phyloP scores from a whole-genome alignment of 495 filamentous ascomycete genomes.

The Aspergillus saccharolyticus region DNA sequence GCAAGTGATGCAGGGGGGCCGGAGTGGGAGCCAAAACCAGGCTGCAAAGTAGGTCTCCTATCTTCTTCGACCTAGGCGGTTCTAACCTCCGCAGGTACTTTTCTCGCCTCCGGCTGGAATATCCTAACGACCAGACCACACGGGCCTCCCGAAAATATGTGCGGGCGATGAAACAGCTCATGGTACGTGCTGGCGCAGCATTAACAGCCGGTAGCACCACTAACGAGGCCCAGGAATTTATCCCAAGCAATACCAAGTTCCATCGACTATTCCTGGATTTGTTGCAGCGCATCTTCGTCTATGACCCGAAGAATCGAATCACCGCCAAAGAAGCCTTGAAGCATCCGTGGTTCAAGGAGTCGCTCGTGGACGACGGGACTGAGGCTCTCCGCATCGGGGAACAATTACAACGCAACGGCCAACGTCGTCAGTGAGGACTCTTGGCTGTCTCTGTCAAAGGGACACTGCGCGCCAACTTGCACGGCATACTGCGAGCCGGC shows the following conservation, averaged over 20 bases:
- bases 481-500: background rate
- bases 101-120: constrained; percentile 75
- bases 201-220: background rate
- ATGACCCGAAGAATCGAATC: constrained; percentile 85
- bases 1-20: constrained; percentile 60
- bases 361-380: constrained; percentile 82
- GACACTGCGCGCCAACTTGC: background rate
- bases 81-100: constrained; percentile 63
- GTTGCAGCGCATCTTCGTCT: constrained; percentile 85
- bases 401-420: constrained; percentile 28
- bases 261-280: constrained; percentile 84
- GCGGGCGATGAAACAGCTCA: constrained; percentile 84
- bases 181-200: constrained; percentile 49
- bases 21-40: constrained; percentile 63
- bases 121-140: constrained; percentile 81
- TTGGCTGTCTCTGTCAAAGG: background rate
- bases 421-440: constrained; percentile 14
- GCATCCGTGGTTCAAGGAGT: constrained; percentile 92
- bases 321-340: constrained; percentile 87
- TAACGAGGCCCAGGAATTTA: constrained; percentile 66
- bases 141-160: constrained; percentile 89
- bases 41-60: constrained; percentile 68
- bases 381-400: constrained; percentile 73
- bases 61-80: constrained; percentile 3
- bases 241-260: constrained; percentile 72